Evolutionary conservation across 495 filamentous ascomycete genomes (phyloP).

Genomic region (Thozetella sp.): DNA sequence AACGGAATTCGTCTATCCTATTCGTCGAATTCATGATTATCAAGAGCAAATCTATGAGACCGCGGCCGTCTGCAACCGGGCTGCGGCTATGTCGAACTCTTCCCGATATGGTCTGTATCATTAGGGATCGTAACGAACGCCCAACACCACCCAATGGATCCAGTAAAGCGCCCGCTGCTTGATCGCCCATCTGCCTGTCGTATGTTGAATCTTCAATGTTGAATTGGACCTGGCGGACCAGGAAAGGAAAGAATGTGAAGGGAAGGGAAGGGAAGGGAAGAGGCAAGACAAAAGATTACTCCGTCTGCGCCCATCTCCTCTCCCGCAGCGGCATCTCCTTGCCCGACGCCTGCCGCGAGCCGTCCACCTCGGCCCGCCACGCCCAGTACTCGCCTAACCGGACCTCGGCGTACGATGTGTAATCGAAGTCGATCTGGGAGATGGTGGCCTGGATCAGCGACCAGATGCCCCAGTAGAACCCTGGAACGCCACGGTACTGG

Average conservation of each 20-base stretch:
- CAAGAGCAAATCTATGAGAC: too few species aligned
- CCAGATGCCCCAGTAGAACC: conserved; percentile 93
- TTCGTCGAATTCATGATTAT: background rate
- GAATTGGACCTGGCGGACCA: background rate
- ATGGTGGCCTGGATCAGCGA: conserved; percentile 95
- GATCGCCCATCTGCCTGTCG: background rate
- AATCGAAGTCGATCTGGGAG: conserved; percentile 96
- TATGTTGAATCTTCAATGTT: background rate
- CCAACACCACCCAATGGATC: background rate
- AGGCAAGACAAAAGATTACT: too few species aligned
- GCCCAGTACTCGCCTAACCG: conserved; percentile 92
- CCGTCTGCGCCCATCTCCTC: conserved; percentile 75
- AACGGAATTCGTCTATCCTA: background rate
- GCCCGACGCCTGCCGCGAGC: conserved; percentile 53
- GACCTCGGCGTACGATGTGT: conserved; percentile 85
- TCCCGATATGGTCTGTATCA: background rate
- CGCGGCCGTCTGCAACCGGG: too few species aligned
- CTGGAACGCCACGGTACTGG: conserved; percentile 83
- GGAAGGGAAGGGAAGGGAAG: too few species aligned
- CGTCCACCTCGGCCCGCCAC: conserved; percentile 79
- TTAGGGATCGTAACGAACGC: background rate
- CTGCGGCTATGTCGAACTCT: background rate
- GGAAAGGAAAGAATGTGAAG: too few species aligned
- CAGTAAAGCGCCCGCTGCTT: background rate
- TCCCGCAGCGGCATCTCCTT: conserved; percentile 75